Conservation (phyloP, 768 basidiomycete species). For the Suillus brevipes region DNA sequence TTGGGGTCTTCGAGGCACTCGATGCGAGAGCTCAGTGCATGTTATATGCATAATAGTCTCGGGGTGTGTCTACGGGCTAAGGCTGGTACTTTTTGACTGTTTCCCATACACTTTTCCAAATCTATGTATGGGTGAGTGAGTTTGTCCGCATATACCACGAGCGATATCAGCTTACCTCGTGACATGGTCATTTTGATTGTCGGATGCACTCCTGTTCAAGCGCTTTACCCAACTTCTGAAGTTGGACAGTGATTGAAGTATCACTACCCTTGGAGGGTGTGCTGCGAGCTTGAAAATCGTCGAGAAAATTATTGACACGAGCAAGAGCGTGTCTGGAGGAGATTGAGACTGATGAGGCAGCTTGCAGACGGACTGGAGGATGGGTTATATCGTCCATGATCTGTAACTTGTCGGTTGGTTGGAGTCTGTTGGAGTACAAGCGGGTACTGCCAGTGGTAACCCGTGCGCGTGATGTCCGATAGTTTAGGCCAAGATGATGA, state of each 20-base stretch:
- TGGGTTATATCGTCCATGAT: slow-evolving; percentile 49
- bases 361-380: slow-evolving; percentile 48
- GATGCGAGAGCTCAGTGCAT: background rate
- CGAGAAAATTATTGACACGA: slow-evolving; percentile 46
- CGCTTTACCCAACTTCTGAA: slow-evolving; percentile 56
- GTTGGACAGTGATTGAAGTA: slow-evolving; percentile 56
- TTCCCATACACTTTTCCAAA: background rate
- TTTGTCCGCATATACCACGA: background rate
- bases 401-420: background rate
- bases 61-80: background rate
- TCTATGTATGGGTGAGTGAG: background rate
- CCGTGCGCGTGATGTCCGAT: no score
- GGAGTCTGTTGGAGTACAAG: background rate
- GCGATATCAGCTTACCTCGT: slow-evolving; percentile 1
- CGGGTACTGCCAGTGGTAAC: no score
- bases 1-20: background rate
- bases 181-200: slow-evolving; percentile 17
- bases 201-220: slow-evolving; percentile 44
- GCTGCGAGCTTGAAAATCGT: slow-evolving; percentile 49
- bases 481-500: no score
- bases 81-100: background rate
- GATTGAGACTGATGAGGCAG: slow-evolving; percentile 36
- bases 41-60: background rate
- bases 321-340: slow-evolving; percentile 43
- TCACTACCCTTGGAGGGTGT: slow-evolving; percentile 51